These are phyloP conservation scores for Hydrangea macrophylla DNA, from an alignment of 148 eudicot species.

Conservation along the genomic window DNA sequence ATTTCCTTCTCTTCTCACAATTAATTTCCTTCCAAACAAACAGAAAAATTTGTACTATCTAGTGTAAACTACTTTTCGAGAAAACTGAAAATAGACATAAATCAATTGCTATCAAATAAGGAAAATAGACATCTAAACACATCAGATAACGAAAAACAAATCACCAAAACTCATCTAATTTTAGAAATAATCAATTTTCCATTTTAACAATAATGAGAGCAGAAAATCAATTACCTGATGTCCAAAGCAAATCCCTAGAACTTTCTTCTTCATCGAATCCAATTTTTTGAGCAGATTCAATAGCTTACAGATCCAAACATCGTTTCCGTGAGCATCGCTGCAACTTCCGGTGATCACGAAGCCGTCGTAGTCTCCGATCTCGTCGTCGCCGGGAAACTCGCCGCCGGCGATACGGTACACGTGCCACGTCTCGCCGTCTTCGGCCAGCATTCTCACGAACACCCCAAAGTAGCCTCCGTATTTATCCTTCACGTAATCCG, in stretches of 20 bases:
- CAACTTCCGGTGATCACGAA: constrained; percentile 95
- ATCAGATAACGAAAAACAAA: too few relatives aligned
- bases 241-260: constrained; percentile 95
- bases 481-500: constrained; percentile 71
- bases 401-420: constrained; percentile 46
- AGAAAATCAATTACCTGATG: constrained; percentile 60
- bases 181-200: too few relatives aligned
- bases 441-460: constrained; percentile 63
- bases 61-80: too few relatives aligned
- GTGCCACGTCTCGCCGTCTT: constrained; percentile 81
- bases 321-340: constrained; percentile 75
- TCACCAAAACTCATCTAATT: too few relatives aligned
- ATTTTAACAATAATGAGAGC: neutral
- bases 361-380: constrained; percentile 56
- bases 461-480: constrained; percentile 92
- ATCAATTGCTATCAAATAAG: too few relatives aligned
- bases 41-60: too few relatives aligned
- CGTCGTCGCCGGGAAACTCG: constrained; percentile 62
- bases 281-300: constrained; percentile 46
- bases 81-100: too few relatives aligned
- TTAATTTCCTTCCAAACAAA: too few relatives aligned
- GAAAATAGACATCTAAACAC: too few relatives aligned
- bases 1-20: too few relatives aligned
- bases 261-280: constrained; percentile 63
- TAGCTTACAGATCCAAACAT: constrained; percentile 61